Evolutionary conservation across 1,284 basidiomycete species (phyloP).

Genomic region (Ceratobasidium sp.): DNA sequence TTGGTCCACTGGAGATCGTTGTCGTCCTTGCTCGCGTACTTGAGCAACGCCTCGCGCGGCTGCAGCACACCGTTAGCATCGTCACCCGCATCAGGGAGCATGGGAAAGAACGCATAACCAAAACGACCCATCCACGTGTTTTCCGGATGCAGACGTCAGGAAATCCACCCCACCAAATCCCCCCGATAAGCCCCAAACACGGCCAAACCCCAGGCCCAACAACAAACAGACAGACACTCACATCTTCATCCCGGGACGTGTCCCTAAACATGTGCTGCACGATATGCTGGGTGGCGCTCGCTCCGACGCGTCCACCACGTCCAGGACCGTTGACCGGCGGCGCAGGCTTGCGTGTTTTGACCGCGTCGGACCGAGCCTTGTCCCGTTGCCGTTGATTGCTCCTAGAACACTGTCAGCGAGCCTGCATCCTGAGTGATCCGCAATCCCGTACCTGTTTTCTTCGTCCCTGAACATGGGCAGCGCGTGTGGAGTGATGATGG

Average conservation of each 20-base stretch:
- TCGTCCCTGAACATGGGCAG: constrained; percentile 89
- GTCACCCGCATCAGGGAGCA: constrained; percentile 47
- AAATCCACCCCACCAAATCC: constrained; percentile 34
- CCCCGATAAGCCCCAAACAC: constrained; percentile 21
- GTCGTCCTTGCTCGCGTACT: constrained; percentile 83
- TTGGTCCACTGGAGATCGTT: constrained; percentile 82
- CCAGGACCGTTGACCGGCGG: constrained; percentile 93
- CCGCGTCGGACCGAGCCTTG: constrained; percentile 85
- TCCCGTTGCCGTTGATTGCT: constrained; percentile 87
- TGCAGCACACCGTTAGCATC: constrained; percentile 57
- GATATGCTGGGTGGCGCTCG: constrained; percentile 93
- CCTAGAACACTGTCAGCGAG: constrained; percentile 51
- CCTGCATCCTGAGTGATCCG: constrained; percentile 51
- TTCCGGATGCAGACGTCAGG: constrained; percentile 27
- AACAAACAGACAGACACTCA: constrained; percentile 63
- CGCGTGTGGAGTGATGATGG: constrained; percentile 89
- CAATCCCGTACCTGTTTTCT: constrained; percentile 60
- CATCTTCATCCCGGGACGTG: constrained; percentile 89
- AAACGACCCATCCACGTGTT: constrained; percentile 10
- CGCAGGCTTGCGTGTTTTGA: constrained; percentile 90
- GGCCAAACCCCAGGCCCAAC: constrained; percentile 11
- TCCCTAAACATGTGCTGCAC: constrained; percentile 93
- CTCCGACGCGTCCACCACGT: constrained; percentile 91
- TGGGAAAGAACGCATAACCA: constrained; percentile 33
- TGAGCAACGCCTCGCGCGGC: constrained; percentile 96